Evolutionary conservation across 2,329 filamentous ascomycete genomes (phyloP), one percentile per base, ranked within the genome.

Genomic region (Neobulgaria alba): DNA sequence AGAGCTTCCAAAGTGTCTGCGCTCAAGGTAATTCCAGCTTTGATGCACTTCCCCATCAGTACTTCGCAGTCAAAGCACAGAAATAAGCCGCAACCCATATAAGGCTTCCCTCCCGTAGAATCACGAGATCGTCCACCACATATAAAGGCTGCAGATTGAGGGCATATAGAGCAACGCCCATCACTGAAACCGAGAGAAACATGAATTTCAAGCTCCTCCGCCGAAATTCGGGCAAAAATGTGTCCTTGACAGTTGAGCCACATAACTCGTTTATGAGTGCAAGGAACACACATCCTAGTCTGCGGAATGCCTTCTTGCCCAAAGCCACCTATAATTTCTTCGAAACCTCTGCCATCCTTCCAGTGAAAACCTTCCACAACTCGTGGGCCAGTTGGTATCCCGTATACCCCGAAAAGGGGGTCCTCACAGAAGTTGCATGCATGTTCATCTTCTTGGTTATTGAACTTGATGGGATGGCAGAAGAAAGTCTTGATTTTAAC

Each of bases 381-480:
- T 0, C 33, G 12, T 3, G 43, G 47, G 7, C 37, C 41, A 8
- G 9, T 16, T 2, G 18, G 14, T 7, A 26, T 7, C 1, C 56
- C 57, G 5, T 42, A 49, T 16, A 58, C 37, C 0, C 53, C 53
- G 29, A 57, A 58, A 39, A 57, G 50, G 0, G 55, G 51, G 3
- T 41, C 43, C 5, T 33, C 16, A 39, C 55, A 55, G 17, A 35
- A 35, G 3, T 35, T 15, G 37, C 47, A 59, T n/a, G 16, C 29
- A 12, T 30, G 19, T 10, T 33, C n/a, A 19, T 42, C 36, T 5
- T 50, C 37, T 2, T 36, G 26, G 42, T 52, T 50, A 35, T 57
- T 56, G 47, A 60, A 59, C 2, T 18, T 43, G 3, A 60, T 52
- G 0, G 57, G 57, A 33, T 59, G 56, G 5, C 47, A 49, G 36